Evolutionary conservation across 2,329 filamentous ascomycete species (phyloP), one percentile per base, ranked within the genome.

Genomic region (Dactylellina parvicollis): DNA sequence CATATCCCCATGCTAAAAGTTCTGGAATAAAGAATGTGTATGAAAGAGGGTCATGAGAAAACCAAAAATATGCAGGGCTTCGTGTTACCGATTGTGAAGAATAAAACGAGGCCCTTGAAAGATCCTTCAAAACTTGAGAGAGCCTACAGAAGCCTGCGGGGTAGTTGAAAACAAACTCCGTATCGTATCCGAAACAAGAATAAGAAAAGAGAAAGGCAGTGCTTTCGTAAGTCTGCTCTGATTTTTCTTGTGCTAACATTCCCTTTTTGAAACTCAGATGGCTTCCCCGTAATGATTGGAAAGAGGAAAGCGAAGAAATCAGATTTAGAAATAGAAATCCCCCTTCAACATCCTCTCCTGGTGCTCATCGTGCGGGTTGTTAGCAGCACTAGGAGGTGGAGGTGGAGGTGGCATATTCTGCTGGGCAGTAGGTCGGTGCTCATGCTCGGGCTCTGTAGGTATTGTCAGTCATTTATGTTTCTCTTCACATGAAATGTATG

Each of bases 301-400:
- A 38, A 9, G 26, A 52, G 14, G 20, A 47, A 26, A 28, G 7
- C 14, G 14, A 26, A 47, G 20, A 26, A 22, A 28, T 47, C 14
- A 22, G 28, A 3, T 20, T 56, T 42, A 67, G 92, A 98, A 97
- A 83, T 95, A 95, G 79, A 99, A 98, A 79, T 99, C 95, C 47
- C 94, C 95, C 83, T 96, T 95, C 77, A 99, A 86, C 78, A 99
- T 98, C 77, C 96, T 88, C 85, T 99, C 95, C 82, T 97, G 93
- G 83, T 97, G 95, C 75, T 90, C 90, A 83, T 99, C 95, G 7
- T 74, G 69, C 28, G 94, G 93, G 84, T 94, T 96, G 76, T 85
- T 85, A 78, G 84, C 81, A 55, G 81, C 78, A 54, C 81, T 76
- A 70, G 72, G 49, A 61, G 77, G 61, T 59, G 79, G 64, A 67